Base-by-base conservation (phyloP, 2,329 filamentous ascomycete species). In the Neospermospora avenae region DNA sequence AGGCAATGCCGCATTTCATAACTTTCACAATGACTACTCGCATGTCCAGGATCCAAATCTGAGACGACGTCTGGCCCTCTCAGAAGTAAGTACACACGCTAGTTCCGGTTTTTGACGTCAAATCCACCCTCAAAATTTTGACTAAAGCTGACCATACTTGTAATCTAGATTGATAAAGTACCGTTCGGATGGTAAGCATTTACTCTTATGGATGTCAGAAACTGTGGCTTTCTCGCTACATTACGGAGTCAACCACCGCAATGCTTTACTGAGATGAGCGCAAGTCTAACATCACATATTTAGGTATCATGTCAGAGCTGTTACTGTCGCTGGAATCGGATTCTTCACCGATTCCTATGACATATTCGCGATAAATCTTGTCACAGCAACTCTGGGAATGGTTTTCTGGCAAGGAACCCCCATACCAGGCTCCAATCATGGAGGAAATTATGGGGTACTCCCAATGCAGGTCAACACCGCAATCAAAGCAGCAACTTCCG, bases 281-380 rank as follows among this genome's bases (percentile, higher is more conserved):
- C 39, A 42, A 58, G 59, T 28, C 49, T 51, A 41, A 35, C 25
- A 11, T 35, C 31, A 7, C 18, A 14, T 22, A 6, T 25, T 4
- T 24, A 54, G 51, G 51, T 51, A 92, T 72, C 90, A 95, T 71
- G 84, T 93, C 60, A 84, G 90, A 41, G 88, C 90, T 60, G 83
- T 89, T 55, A 77, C 90, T 8, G 90, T 93, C 22, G 90, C 90
- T 28, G 90, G 91, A 68, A 88, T 93, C 62, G 91, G 90, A 68
- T 95, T 96, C 83, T 95, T 95, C 76, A 93, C 90, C 14, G 91
- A 93, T 72, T 89, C 89, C 41, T 93, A 93, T 75, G 87, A 89
- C 70, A 67, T 70, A 60, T 72, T 72, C 34, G 69, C 70, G 25
- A 69, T 72, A 37, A 69, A 70, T 52, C 63, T 72, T 44, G 68